phyloP scores from a whole-genome alignment of 805 yeast genomes.

The Pichia manshurica region DNA sequence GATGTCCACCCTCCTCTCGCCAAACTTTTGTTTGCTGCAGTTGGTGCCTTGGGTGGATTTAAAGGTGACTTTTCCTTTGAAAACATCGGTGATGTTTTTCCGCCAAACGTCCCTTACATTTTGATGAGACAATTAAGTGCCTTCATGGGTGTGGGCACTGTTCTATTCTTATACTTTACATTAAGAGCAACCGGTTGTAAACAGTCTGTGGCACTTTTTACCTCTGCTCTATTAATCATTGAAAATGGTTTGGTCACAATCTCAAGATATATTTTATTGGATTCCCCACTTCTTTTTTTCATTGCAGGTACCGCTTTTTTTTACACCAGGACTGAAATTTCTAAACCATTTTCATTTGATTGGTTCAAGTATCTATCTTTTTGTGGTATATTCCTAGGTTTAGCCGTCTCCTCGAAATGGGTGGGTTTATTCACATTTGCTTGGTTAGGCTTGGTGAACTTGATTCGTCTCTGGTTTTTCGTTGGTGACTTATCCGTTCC shows the following conservation, averaged over 20 bases:
- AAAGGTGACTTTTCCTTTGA: slow-evolving; percentile 64
- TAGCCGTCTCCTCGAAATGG: slow-evolving; percentile 75
- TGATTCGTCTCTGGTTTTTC: slow-evolving; percentile 61
- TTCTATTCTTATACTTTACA: slow-evolving; percentile 59
- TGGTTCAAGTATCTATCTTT: slow-evolving; percentile 59
- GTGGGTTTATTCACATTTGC: slow-evolving; percentile 77
- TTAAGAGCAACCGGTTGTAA: slow-evolving; percentile 68
- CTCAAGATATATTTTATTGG: slow-evolving; percentile 68
- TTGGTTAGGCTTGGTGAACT: slow-evolving; percentile 64
- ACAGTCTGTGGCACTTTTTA: slow-evolving; percentile 53
- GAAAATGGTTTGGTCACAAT: slow-evolving; percentile 70
- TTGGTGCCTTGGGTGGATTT: slow-evolving; percentile 63
- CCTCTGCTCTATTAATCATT: slow-evolving; percentile 49
- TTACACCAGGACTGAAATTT: slow-evolving; percentile 59
- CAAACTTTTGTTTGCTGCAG: slow-evolving; percentile 71
- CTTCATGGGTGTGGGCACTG: slow-evolving; percentile 60
- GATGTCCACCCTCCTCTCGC: slow-evolving; percentile 89
- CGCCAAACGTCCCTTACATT: slow-evolving; percentile 55
- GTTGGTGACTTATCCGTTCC: slow-evolving; percentile 63
- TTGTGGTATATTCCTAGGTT: slow-evolving; percentile 67
- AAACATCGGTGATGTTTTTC: slow-evolving; percentile 59
- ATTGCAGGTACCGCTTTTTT: slow-evolving; percentile 66
- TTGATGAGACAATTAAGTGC: slow-evolving; percentile 71
- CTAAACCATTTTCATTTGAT: slow-evolving; percentile 49
- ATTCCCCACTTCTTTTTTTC: slow-evolving; percentile 71